These are phyloP conservation scores for Silybum marianum DNA, from an alignment of 129 eudicot species.

Conservation along the genomic window DNA sequence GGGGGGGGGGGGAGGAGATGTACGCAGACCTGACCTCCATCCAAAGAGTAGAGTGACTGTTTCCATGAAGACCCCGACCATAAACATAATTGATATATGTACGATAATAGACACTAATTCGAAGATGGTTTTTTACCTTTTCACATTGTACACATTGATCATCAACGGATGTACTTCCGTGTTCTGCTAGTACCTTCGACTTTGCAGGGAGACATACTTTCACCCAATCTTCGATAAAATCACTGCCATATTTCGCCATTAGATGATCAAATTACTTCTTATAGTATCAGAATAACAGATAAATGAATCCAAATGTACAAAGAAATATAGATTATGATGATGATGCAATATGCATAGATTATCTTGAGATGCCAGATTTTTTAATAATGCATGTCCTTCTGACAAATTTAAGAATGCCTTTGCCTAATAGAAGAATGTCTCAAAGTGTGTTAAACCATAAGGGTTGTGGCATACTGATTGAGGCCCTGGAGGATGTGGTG, in stretches of 20 bases:
- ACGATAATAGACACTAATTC: neutral
- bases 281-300: neutral
- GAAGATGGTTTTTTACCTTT: slow-evolving; percentile 49
- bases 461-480: no score
- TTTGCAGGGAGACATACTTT: slow-evolving; percentile 79
- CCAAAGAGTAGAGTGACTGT: neutral
- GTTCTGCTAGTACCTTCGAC: slow-evolving; percentile 59
- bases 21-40: neutral
- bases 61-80: neutral
- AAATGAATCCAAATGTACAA: neutral
- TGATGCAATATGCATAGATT: neutral
- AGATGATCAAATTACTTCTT: neutral
- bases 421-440: neutral
- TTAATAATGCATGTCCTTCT: neutral
- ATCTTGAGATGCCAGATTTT: neutral
- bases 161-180: slow-evolving; percentile 32
- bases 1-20: neutral
- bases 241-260: slow-evolving; percentile 44
- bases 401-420: neutral
- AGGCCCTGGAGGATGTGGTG: no score
- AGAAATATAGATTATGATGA: neutral
- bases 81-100: neutral
- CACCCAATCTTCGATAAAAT: slow-evolving; percentile 94
- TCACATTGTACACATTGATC: slow-evolving; percentile 75
- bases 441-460: neutral